Evolutionary conservation across 148 eudicot species (phyloP).

Genomic region (Heliosperma pusillum): DNA sequence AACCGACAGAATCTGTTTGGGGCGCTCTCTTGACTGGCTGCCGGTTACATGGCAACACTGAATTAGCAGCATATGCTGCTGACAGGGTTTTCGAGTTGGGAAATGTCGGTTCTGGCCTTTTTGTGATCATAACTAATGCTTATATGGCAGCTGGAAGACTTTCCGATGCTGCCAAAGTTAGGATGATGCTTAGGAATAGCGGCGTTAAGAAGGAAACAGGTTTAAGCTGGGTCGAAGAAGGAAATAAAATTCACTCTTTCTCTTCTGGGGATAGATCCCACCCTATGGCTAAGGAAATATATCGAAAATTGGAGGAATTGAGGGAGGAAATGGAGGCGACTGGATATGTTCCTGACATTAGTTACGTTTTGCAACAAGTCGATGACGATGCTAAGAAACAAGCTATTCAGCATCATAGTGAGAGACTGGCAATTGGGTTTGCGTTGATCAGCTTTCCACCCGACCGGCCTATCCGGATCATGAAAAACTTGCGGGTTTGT

Average conservation of each 20-base stretch:
- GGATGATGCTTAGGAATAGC: conserved; percentile 67
- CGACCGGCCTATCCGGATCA: conserved; percentile 66
- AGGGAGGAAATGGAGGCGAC: conserved; percentile 58
- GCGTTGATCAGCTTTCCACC: conserved; percentile 62
- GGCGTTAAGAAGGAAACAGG: conserved; percentile 88
- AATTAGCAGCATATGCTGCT: conserved; percentile 80
- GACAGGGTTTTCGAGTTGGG: conserved; percentile 71
- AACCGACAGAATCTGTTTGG: conserved; percentile 86
- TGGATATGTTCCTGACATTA: conserved; percentile 83
- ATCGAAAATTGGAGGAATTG: conserved; percentile 63
- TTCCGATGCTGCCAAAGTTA: conserved; percentile 78
- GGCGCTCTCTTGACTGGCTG: conserved; percentile 82
- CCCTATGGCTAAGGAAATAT: conserved; percentile 45
- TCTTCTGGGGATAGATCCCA: conserved; percentile 68
- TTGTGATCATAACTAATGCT: conserved; percentile 62
- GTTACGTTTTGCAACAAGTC: conserved; percentile 65
- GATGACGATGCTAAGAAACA: conserved; percentile 55
- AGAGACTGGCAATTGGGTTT: conserved; percentile 82
- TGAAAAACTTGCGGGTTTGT: conserved; percentile 91
- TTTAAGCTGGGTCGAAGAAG: conserved; percentile 91
- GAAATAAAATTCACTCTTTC: conserved; percentile 61
- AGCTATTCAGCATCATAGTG: conserved; percentile 68
- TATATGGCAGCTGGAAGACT: conserved; percentile 79
- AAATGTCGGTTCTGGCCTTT: conserved; percentile 64
- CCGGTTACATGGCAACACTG: conserved; percentile 54